A percentile compares a stretch with the other conserved stretches of the same genome.
phyloP scores from a whole-genome alignment of 345 rosid genomes.

The Acer campestre region DNA sequence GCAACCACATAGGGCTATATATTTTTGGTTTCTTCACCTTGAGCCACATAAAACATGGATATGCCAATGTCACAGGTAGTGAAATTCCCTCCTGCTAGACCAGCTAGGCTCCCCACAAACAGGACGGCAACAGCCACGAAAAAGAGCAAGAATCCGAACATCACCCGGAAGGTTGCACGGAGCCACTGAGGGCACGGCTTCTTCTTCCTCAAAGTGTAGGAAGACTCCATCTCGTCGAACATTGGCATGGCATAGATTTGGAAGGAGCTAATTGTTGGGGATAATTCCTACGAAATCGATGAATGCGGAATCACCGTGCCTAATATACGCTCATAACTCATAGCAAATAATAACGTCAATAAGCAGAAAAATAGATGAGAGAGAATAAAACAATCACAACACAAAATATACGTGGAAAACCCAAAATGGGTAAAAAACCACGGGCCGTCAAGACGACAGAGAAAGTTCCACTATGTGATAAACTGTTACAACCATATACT shows the following conservation, averaged over 20 bases:
- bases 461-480: too few relatives aligned
- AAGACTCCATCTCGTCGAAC: slow-evolving; percentile 57
- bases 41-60: slow-evolving; percentile 77
- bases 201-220: slow-evolving; percentile 33
- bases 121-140: slow-evolving; percentile 61
- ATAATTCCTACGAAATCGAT: too few relatives aligned
- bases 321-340: too few relatives aligned
- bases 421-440: too few relatives aligned
- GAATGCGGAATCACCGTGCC: too few relatives aligned
- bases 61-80: slow-evolving; percentile 62
- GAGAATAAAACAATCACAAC: too few relatives aligned
- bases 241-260: slow-evolving; percentile 71
- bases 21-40: slow-evolving; percentile 49
- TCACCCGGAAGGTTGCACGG: slow-evolving; percentile 42
- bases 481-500: too few relatives aligned
- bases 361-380: too few relatives aligned
- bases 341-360: too few relatives aligned
- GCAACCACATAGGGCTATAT: slow-evolving; percentile 48
- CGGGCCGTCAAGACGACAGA: too few relatives aligned
- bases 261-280: slow-evolving; percentile 67
- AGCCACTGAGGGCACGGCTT: slow-evolving; percentile 56
- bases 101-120: slow-evolving; percentile 52
- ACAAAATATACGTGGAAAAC: too few relatives aligned
- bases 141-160: slow-evolving; percentile 43
- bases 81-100: slow-evolving; percentile 63